Conservation (phyloP, 2,329 filamentous ascomycete genomes). For the Fusarium napiforme region DNA sequence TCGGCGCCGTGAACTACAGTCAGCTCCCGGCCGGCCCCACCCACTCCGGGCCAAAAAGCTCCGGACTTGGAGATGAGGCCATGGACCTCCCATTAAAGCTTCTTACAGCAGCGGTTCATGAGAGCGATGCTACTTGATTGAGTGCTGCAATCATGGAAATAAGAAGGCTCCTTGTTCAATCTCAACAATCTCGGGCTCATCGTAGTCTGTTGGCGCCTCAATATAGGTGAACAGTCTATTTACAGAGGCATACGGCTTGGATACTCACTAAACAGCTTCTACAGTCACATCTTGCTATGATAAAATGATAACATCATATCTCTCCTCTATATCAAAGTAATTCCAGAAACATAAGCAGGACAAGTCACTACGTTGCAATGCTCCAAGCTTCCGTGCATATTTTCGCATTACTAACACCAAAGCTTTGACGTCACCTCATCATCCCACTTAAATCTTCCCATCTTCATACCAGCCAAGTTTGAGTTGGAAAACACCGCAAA, state of each 20-base stretch:
- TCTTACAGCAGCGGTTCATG: too few relatives aligned
- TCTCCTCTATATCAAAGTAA: not conserved
- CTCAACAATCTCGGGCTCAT: not conserved
- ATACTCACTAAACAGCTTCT: not conserved
- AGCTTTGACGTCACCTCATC: slow-evolving; percentile 46
- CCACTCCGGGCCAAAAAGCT: not conserved
- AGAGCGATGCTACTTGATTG: not conserved
- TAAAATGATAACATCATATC: slow-evolving; percentile 5
- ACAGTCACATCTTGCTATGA: not conserved
- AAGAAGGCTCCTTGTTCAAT: not conserved
- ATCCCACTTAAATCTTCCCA: slow-evolving; percentile 26
- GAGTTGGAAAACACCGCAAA: not conserved
- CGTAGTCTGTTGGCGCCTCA: accelerated
- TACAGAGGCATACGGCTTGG: not conserved
- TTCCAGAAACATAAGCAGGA: not conserved
- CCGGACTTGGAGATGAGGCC: not conserved
- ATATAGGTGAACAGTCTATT: not conserved
- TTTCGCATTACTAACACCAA: slow-evolving; percentile 37
- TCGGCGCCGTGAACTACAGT: not conserved
- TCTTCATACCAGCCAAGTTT: slow-evolving; percentile 1
- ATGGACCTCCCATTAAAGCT: not conserved
- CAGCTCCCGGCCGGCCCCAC: not conserved
- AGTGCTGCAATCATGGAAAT: accelerated
- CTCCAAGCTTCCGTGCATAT: slow-evolving; percentile 7
- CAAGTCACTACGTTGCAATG: not conserved